Evolutionary conservation across 2,329 filamentous ascomycete species (phyloP).

Genomic region (Fusarium aywerte): DNA sequence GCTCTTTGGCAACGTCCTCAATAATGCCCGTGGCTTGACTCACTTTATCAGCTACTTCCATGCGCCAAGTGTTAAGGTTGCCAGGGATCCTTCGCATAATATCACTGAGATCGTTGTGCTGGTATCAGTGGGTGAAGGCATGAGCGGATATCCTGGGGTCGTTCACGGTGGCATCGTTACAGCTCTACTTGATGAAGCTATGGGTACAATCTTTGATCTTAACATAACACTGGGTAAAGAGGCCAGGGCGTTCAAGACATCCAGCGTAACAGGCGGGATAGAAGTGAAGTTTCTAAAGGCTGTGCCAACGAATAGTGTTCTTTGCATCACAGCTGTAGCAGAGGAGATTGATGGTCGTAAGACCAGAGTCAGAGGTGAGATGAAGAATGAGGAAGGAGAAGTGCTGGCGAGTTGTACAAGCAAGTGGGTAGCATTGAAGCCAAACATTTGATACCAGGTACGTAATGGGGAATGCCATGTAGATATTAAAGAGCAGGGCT

Average conservation of each 20-base stretch:
- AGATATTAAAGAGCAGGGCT: background rate
- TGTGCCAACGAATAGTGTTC: conserved; percentile 45
- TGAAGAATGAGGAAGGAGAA: conserved; percentile 47
- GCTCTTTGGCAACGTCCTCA: conserved; percentile 50
- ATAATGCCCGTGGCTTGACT: conserved; percentile 42
- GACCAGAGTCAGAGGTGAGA: conserved; percentile 45
- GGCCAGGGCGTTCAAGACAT: conserved; percentile 43
- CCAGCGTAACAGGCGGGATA: conserved; percentile 51
- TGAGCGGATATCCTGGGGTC: conserved; percentile 50
- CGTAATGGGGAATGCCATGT: background rate
- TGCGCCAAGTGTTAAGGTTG: conserved; percentile 41
- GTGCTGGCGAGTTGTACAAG: conserved; percentile 49
- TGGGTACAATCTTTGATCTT: conserved; percentile 52
- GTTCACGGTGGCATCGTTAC: conserved; percentile 53
- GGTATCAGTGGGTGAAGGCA: conserved; percentile 49
- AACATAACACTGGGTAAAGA: conserved; percentile 51
- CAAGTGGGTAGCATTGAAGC: conserved; percentile 49
- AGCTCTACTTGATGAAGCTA: conserved; percentile 53
- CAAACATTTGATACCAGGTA: conserved; percentile 42
- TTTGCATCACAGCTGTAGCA: conserved; percentile 49
- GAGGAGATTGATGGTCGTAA: conserved; percentile 51
- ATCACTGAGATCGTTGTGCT: conserved; percentile 48
- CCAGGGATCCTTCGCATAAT: conserved; percentile 39
- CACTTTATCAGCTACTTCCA: conserved; percentile 53
- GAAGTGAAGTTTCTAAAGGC: conserved; percentile 51